A percentile compares a stretch with the other conserved stretches of the same genome.
Evolutionary conservation across 2,329 filamentous ascomycete species (phyloP).

Genomic region (Colletotrichum liriopes): DNA sequence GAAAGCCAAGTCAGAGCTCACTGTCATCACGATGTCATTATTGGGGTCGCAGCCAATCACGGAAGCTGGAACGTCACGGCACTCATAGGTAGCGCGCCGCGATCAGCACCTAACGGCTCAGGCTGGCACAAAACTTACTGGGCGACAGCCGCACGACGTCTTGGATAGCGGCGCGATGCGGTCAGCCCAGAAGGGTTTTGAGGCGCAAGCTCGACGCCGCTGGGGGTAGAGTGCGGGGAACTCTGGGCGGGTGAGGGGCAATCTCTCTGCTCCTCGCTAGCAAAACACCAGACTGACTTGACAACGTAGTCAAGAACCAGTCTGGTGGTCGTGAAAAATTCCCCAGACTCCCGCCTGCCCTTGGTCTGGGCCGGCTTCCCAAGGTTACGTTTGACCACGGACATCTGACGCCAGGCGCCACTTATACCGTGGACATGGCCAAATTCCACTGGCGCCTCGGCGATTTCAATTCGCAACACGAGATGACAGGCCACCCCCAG

Average conservation of each 20-base stretch:
- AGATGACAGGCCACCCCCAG: constrained; percentile 8
- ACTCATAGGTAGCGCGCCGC: constrained; percentile 33
- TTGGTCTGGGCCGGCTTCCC: constrained; percentile 4
- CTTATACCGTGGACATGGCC: neutral
- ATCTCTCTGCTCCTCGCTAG: constrained; percentile 18
- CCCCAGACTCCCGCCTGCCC: neutral
- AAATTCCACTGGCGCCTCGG: constrained; percentile 22
- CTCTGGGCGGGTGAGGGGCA: constrained; percentile 37
- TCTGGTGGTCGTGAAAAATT: constrained; percentile 5
- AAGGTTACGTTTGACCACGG: neutral
- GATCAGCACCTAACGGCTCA: constrained; percentile 36
- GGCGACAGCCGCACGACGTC: constrained; percentile 25
- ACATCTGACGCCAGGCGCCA: constrained; percentile 6
- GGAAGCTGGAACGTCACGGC: constrained; percentile 23
- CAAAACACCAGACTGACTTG: neutral
- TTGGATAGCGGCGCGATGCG: constrained; percentile 30
- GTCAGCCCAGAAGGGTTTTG: constrained; percentile 32
- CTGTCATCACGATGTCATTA: constrained; percentile 40
- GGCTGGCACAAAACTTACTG: constrained; percentile 30
- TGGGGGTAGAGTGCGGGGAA: constrained; percentile 36
- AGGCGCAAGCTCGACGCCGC: constrained; percentile 29
- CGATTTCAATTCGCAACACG: constrained; percentile 3
- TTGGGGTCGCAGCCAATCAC: constrained; percentile 36
- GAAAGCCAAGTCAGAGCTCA: constrained; percentile 29
- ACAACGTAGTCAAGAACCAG: neutral